Evolutionary conservation across 2,329 filamentous ascomycete genomes (phyloP), one percentile per base, ranked within the genome.

Genomic region (Pestalotiopsis sp.): DNA sequence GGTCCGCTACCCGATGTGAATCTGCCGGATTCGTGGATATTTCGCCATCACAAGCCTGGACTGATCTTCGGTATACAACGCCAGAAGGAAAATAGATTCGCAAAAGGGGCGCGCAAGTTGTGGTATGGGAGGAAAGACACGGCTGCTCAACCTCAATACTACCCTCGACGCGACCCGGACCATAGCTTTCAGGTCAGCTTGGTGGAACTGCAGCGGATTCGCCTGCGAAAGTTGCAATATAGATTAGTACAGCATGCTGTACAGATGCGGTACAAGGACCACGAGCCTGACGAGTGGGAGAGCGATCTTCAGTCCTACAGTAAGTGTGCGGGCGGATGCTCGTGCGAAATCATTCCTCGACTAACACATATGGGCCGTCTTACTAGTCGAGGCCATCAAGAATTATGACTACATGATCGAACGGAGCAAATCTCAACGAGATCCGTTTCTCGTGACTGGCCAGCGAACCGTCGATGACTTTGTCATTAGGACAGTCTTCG

Each of bases 321-420:
- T 57, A 38, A 57, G 64, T 66, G 6, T n/a, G 25, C 25, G n/a
- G 7, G 31, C 7, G 31, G 6, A 7, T 31, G 31, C 4, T 57
- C 11, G 9, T 12, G 20, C 17, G 13, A 38, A 27, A 17, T 2
- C 27, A 11, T n/a, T 31, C 17, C 58, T 36, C 17, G 12, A 12
- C 9, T 31, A 2, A 61, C n/a, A 13, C n/a, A 23, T 11, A 9
- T 36, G 31, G 31, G 31, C 31, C 31, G 31, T 36, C 6, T 61
- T 38, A 4, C 17, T 38, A 62, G 72, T 72, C 40, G 40, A 70
- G 25, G 70, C 72, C 13, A 13, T 72, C 9, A 68, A 71, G 20
- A 68, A 74, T 59, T 66, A 72, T 25, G 70, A 72, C 14, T 74
- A 71, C 66, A 73, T 74, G 71, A 60, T 68, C 6, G 66, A 69